Percentiles rank a stretch among this genome's conserved stretches.
Evolutionary conservation across 768 basidiomycete genomes (phyloP).

Genomic region (Omphalotus guepiniiformis): DNA sequence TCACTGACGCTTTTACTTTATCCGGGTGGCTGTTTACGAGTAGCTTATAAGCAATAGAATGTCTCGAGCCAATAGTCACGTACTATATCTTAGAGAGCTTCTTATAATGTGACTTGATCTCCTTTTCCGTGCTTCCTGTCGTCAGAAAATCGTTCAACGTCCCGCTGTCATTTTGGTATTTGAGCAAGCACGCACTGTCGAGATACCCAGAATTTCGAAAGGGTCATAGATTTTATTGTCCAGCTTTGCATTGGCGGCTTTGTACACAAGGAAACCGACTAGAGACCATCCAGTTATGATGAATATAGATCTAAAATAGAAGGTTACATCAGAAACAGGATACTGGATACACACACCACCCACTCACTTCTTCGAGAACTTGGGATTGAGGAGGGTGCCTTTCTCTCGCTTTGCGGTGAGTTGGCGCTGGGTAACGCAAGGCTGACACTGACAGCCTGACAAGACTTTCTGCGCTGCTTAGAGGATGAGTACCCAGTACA

Average conservation of each 20-base stretch:
- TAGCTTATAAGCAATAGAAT: neutral
- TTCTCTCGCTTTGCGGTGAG: constrained; percentile 36
- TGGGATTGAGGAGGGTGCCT: constrained; percentile 46
- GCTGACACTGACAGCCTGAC: constrained; percentile 57
- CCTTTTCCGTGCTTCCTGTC: constrained; percentile 73
- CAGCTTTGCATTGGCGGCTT: constrained; percentile 49
- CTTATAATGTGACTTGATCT: constrained; percentile 95
- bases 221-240: constrained; percentile 85
- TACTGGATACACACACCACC: constrained; percentile 3
- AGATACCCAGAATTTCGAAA: constrained; percentile 87
- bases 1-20: constrained; percentile 80
- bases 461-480: constrained; percentile 29
- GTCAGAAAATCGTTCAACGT: constrained; percentile 5
- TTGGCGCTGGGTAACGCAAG: constrained; percentile 54
- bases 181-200: constrained; percentile 41
- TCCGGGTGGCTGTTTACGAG: constrained; percentile 77
- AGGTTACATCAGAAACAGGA: constrained; percentile 3
- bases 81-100: constrained; percentile 86
- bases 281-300: constrained; percentile 70
- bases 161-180: neutral
- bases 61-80: constrained; percentile 14
- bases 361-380: constrained; percentile 48
- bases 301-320: constrained; percentile 47
- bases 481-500: constrained; percentile 11
- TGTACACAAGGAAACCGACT: constrained; percentile 65